Evolutionary conservation across 345 rosid genomes (phyloP), one percentile per base, ranked within the genome.

Genomic region (Salix dunnii): DNA sequence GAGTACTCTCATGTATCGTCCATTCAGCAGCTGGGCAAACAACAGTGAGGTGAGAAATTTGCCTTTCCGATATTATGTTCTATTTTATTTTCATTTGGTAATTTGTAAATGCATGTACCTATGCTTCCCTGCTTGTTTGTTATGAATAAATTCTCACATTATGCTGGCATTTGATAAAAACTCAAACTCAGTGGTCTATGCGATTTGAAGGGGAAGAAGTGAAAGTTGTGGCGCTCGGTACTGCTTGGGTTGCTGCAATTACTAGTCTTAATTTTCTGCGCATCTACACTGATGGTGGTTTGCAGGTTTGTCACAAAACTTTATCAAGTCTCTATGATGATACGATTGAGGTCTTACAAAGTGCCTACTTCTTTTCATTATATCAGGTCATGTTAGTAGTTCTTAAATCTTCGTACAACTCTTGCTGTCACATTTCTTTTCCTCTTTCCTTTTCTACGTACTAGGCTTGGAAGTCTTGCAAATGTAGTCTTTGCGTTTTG

Each of bases 161-260:
- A 53, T 83, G 60, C 82, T 87, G 78, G 70, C 64, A 61, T 76
- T 80, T 81, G 74, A 69, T 77, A 31, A 76, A 4, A 75, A 63
- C 82, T 69, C 75, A 76, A 81, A 72, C 67, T n/a, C 84, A 93
- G 99, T 96, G 98, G 99, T 93, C 97, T 67, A 92, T 93, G 99
- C 90, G 97, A 66, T 91, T 96, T 82, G 99, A 90, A 87, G 97
- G 91, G 48, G 99, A 96, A 89, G 98, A 93, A 84, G 98, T 96
- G 82, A 91, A 90, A 82, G 95, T 84, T 71, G 97, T 96, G 18
- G 91, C 97, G 36, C 88, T 92, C 61, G 99, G 99, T 48, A 80
- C 83, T 78, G 85, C 86, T 81, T 96, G 98, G 98, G 94, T 93
- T 75, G 96, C 99, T 87, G 99, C 96, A 74, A 74, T 91, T 79